These are phyloP conservation scores for Pythium brassicae DNA, from an alignment of 352 stramenopile species.

Conservation along the genomic window DNA sequence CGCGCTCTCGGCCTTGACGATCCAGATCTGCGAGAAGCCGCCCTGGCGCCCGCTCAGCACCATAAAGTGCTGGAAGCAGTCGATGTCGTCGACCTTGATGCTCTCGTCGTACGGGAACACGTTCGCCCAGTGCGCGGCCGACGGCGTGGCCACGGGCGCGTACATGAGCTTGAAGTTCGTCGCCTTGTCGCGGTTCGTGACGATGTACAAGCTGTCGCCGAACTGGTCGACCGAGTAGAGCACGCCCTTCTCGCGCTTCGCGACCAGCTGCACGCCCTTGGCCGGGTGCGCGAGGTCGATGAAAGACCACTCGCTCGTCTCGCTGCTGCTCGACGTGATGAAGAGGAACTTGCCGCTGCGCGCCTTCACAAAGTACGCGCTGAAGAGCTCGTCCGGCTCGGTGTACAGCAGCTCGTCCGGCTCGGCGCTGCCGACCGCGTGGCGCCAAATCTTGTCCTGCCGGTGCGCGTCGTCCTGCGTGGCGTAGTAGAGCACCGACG, in stretches of 20 bases:
- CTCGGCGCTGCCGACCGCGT: conserved; percentile 73
- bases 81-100: conserved; percentile 83
- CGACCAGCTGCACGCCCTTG: conserved; percentile 47
- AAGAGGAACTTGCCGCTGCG: conserved; percentile 92
- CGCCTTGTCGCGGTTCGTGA: conserved; percentile 91
- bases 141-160: conserved; percentile 44
- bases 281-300: conserved; percentile 56
- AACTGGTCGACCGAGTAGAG: conserved; percentile 88
- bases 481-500: conserved; percentile 91
- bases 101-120: conserved; percentile 80
- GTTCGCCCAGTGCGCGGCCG: conserved; percentile 79
- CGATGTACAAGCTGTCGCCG: conserved; percentile 88
- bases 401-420: conserved; percentile 91
- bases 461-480: conserved; percentile 90
- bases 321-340: conserved; percentile 81
- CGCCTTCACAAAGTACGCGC: conserved; percentile 89
- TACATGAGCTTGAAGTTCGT: conserved; percentile 94
- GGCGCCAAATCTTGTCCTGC: conserved; percentile 92
- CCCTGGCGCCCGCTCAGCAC: conserved; percentile 85
- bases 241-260: conserved; percentile 63
- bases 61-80: conserved; percentile 86
- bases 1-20: conserved; percentile 59
- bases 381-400: conserved; percentile 94
- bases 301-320: conserved; percentile 90
- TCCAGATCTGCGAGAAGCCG: conserved; percentile 80